Base-by-base conservation (phyloP, 768 basidiomycete genomes). In the Psilocybe tampanensis region DNA sequence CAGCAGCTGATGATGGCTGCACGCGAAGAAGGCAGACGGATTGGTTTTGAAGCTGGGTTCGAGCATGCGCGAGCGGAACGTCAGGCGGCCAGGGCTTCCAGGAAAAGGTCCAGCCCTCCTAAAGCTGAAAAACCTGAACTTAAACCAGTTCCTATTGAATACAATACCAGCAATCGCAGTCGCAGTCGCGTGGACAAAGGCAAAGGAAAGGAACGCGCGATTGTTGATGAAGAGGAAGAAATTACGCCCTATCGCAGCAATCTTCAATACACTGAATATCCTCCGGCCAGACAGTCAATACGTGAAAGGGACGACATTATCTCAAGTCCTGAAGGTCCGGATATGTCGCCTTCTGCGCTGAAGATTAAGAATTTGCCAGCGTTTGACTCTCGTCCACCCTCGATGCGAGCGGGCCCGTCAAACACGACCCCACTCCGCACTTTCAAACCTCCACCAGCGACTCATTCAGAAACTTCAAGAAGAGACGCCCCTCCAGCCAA, bases 21-120 rank as follows among this genome's bases (percentile, higher is more conserved):
- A 1, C 75, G 80, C 52, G 84, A 86, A 54, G 84, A 87, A 62
- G 86, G 86, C 3, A 74, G 85, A 52, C 76, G 70, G 67, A 63
- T 69, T 68, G 70, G 86, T 62, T 69, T 81, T 72, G 71, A 80
- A 70, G 76, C 79, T 74, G 75, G 86, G 60, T 51, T 78, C 75
- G 66, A 68, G 55, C 71, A 72, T 44, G 76, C 75, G 2, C 69
- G 70, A 21, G 61, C 70, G 21, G 74, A 77, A 55, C 60, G 67
- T 26, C 54, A 55, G 22, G 57, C 67, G 18, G 29, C 29, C 29
- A 29, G 63, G 18, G 62, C 65, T 5, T 59, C 66, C 19, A 62
- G 57, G 34, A 60, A 47, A 51, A 29, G 9, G 9, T 4, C 9
- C 29, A 29, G 29, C 29, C 9, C 29, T 5, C 29, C 29, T 4